phyloP scores from a whole-genome alignment of 345 rosid species.

The Hibiscus tridactylites region DNA sequence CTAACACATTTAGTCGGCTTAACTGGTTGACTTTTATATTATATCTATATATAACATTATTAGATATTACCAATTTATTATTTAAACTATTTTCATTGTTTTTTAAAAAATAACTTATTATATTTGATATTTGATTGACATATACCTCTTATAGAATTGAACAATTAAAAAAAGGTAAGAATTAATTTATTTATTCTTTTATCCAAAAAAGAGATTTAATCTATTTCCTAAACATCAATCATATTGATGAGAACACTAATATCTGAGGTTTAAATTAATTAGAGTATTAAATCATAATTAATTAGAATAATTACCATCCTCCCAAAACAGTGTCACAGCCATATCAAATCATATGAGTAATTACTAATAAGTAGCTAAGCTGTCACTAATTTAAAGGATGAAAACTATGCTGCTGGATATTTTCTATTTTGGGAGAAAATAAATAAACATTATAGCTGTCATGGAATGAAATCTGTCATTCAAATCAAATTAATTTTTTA shows the following conservation, averaged over 20 bases:
- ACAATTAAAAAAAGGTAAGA: too few species aligned
- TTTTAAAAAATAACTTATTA: too few species aligned
- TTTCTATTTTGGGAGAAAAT: neutral
- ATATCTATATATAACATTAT: too few species aligned
- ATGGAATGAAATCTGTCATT: neutral
- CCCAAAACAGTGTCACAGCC: neutral
- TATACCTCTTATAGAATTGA: too few species aligned
- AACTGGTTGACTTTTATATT: too few species aligned
- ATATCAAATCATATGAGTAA: neutral
- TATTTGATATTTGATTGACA: too few species aligned
- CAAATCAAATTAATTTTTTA: neutral
- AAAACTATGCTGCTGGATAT: too few species aligned
- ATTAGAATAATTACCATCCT: neutral
- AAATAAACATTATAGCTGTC: neutral
- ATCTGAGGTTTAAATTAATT: neutral
- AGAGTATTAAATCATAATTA: neutral
- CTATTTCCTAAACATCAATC: neutral
- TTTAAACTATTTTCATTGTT: too few species aligned
- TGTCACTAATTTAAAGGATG: slow-evolving; percentile 19
- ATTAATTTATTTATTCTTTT: too few species aligned
- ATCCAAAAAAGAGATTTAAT: too few species aligned
- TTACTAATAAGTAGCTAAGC: slow-evolving; percentile 17
- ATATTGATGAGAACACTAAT: neutral
- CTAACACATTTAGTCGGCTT: too few species aligned
- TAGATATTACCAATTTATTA: too few species aligned